Base-by-base conservation (phyloP, 768 basidiomycete species). In the Rickenella mellea region DNA sequence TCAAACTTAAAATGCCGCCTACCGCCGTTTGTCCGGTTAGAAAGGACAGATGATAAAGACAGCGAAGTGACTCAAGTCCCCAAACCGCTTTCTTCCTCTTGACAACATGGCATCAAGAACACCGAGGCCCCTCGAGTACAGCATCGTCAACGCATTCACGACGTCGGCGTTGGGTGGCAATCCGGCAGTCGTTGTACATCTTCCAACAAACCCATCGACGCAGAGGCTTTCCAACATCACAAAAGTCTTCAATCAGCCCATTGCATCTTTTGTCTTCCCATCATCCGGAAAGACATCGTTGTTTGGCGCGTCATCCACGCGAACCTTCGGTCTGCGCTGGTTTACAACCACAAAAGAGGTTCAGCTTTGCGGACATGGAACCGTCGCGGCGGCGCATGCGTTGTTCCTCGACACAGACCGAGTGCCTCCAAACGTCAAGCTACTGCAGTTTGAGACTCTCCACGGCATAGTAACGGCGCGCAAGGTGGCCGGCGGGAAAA, bases 71-170 rank as follows among this genome's bases (percentile, higher is more conserved):
- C n/a, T n/a, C n/a, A n/a, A n/a, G n/a, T n/a, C n/a, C n/a, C n/a
- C n/a, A n/a, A n/a, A n/a, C n/a, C n/a, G n/a, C n/a, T n/a, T n/a
- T n/a, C n/a, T n/a, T n/a, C n/a, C n/a, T n/a, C n/a, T n/a, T n/a
- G n/a, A n/a, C n/a, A n/a, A n/a, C n/a, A n/a, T n/a, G n/a, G n/a
- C n/a, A n/a, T n/a, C n/a, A n/a, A n/a, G n/a, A n/a, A n/a, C n/a
- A n/a, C n/a, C n/a, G n/a, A n/a, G n/a, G n/a, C n/a, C n/a, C n/a
- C n/a, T n/a, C n/a, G n/a, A n/a, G n/a, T n/a, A n/a, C n/a, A n/a
- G n/a, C n/a, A n/a, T 71, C 28, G 47, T 67, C 44, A 57, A 73
- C 37, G 71, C 75, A 44, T 64, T 73, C 55, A 48, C 75, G 46
- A 52, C 55, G 44, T 46, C 62, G 47, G 42, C 66, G 40, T 57